Percentiles rank a stretch among this genome's conserved stretches.
Conservation (phyloP, 208 protist species). For the Naegleria lovaniensis region DNA sequence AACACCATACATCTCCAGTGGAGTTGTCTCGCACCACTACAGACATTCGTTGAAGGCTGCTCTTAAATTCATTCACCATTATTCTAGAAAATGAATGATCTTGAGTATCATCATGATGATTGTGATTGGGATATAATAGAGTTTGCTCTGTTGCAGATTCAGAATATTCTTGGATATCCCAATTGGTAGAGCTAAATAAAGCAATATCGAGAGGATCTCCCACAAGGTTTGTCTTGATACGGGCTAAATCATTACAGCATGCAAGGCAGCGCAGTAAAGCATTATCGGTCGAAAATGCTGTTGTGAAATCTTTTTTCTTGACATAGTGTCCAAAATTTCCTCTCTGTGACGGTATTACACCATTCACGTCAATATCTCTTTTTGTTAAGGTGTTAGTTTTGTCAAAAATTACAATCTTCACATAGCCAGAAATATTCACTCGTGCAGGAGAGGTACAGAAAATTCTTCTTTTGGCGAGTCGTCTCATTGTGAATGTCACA, state of each 20-base stretch:
- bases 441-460: conserved; percentile 52
- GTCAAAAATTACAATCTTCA: conserved; percentile 56
- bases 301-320: neutral
- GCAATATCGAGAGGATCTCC: neutral
- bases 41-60: conserved; percentile 52
- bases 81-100: conserved; percentile 36
- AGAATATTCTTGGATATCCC: neutral
- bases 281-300: neutral
- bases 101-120: neutral
- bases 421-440: conserved; percentile 45
- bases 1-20: neutral
- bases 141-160: neutral
- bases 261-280: conserved; percentile 28
- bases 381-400: conserved; percentile 62
- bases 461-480: conserved; percentile 43
- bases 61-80: conserved; percentile 49
- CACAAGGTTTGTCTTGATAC: neutral
- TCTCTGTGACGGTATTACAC: neutral
- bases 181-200: neutral
- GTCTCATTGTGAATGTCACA: conserved; percentile 43
- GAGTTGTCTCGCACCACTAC: conserved; percentile 38
- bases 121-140: neutral
- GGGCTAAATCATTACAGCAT: conserved; percentile 43
- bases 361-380: conserved; percentile 46
- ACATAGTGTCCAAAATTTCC: neutral